phyloP scores from a whole-genome alignment of 495 filamentous ascomycete species.

The Gamarada debralockiae region DNA sequence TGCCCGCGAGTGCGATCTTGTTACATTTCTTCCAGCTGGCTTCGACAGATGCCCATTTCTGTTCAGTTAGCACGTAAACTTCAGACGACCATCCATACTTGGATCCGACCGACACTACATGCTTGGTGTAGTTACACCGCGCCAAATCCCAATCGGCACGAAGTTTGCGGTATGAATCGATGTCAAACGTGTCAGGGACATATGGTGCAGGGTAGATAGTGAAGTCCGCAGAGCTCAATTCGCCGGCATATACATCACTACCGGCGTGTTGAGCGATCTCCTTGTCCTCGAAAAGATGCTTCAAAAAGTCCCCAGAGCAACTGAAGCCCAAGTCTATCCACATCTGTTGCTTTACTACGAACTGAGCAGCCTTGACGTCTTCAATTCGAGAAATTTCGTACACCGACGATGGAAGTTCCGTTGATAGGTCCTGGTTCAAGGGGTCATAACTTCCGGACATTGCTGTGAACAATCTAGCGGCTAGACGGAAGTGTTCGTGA shows the following conservation, averaged over 20 bases:
- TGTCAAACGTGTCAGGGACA: constrained; percentile 52
- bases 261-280: too few species aligned
- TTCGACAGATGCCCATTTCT: constrained; percentile 81
- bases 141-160: constrained; percentile 78
- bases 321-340: too few species aligned
- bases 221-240: constrained; percentile 88
- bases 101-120: constrained; percentile 78
- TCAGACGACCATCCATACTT: constrained; percentile 82
- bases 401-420: too few species aligned
- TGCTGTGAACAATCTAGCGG: too few species aligned
- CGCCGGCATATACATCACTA: constrained; percentile 74
- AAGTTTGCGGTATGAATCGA: constrained; percentile 60
- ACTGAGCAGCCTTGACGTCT: too few species aligned
- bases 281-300: too few species aligned
- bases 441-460: too few species aligned
- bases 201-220: constrained; percentile 84
- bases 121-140: constrained; percentile 75
- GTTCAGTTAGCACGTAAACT: constrained; percentile 73
- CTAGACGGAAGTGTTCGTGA: not conserved
- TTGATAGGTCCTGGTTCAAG: too few species aligned
- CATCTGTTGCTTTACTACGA: too few species aligned
- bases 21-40: constrained; percentile 62
- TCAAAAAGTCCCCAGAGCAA: too few species aligned
- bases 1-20: constrained; percentile 49
- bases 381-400: too few species aligned